phyloP scores from a whole-genome alignment of 495 filamentous ascomycete species.

The Cudoniella acicularis region DNA sequence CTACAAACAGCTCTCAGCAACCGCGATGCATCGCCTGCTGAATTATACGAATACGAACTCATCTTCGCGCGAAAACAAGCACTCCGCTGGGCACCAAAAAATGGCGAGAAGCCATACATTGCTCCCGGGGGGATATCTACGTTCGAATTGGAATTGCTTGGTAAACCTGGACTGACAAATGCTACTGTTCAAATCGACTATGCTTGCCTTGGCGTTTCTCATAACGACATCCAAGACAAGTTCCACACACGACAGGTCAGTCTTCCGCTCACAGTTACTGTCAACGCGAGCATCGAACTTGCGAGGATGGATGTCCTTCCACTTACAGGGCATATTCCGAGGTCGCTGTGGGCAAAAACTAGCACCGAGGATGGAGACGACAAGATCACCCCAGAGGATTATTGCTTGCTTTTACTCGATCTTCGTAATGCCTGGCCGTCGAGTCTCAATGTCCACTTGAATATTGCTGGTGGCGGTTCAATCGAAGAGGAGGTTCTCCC shows the following conservation, averaged over 20 bases:
- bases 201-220: conserved; percentile 61
- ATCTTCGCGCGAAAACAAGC: conserved; percentile 72
- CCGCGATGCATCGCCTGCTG: conserved; percentile 69
- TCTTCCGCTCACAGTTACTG: conserved; percentile 79
- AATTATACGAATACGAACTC: conserved; percentile 81
- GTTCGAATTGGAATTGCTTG: conserved; percentile 80
- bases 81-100: conserved; percentile 57
- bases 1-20: conserved; percentile 70
- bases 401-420: conserved; percentile 80
- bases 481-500: conserved; percentile 60
- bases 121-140: conserved; percentile 62
- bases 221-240: conserved; percentile 53
- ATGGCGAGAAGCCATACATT: conserved; percentile 54
- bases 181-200: conserved; percentile 83
- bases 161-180: conserved; percentile 79
- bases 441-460: conserved; percentile 59
- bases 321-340: conserved; percentile 50
- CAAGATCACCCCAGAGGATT: conserved; percentile 44
- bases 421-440: conserved; percentile 85
- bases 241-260: conserved; percentile 85
- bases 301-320: conserved; percentile 75
- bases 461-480: conserved; percentile 21
- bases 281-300: conserved; percentile 84
- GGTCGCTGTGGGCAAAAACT: conserved; percentile 35
- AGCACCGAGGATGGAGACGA: conserved; percentile 22